phyloP scores from a whole-genome alignment of 73 alveolate species.

The Tetrahymena elliotti region DNA sequence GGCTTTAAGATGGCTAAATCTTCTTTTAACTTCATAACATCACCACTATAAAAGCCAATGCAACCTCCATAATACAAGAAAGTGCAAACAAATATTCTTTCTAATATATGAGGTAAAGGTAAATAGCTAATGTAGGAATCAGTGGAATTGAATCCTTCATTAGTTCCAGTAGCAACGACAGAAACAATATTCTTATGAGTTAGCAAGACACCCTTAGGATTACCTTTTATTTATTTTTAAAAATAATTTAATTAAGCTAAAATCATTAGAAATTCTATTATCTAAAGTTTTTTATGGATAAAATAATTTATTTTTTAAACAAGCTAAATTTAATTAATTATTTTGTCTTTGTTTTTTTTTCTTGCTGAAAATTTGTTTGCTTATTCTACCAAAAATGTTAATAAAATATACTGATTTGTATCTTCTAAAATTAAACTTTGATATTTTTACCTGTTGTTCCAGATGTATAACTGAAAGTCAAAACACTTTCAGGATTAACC shows the following conservation, averaged over 20 bases:
- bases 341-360: no score
- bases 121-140: conserved; percentile 74
- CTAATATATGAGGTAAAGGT: conserved; percentile 87
- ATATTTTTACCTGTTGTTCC: conserved; percentile 89
- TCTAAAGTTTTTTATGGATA: no score
- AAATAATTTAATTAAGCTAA: no score
- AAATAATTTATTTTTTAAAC: no score
- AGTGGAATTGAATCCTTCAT: conserved; percentile 19
- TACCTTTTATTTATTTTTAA: neutral
- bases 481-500: conserved; percentile 41
- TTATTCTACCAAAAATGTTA: neutral
- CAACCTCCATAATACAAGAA: conserved; percentile 52
- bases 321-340: no score
- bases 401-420: neutral
- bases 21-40: conserved; percentile 61
- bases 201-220: conserved; percentile 94
- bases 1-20: conserved; percentile 88
- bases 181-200: conserved; percentile 58
- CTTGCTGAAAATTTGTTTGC: neutral
- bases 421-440: neutral
- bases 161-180: conserved; percentile 35
- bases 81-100: conserved; percentile 53
- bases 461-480: conserved; percentile 88
- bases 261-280: no score
- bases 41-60: conserved; percentile 84